Base-by-base conservation (phyloP, 352 stramenopile species). In the Phytophthora crassamura region DNA sequence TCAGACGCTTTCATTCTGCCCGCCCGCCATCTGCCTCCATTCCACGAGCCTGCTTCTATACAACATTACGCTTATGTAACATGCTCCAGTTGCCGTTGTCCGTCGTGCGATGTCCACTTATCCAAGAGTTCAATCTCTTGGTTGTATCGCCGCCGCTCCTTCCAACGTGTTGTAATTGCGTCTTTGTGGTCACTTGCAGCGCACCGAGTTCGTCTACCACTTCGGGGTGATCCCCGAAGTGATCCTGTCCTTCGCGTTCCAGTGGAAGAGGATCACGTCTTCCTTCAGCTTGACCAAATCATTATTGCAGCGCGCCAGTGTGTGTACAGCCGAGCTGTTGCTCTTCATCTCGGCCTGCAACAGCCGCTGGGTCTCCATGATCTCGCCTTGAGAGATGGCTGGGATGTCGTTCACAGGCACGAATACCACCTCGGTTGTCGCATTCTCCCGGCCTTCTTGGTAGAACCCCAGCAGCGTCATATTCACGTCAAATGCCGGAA, bases 201-300 rank as follows among this genome's bases (percentile, higher is more conserved):
- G 34, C 34, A 54, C 30, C 61, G 46, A 43, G 25, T 10, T 18
- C 25, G 18, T 67, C 54, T 72, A 78, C 69, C 69, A 80, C 60
- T 78, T 78, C 11, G 69, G 59, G 5, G 60, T 57, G n/a, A 81
- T 78, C 40, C 77, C 76, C 11, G 69, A 57, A 5, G 60, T 57
- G n/a, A 81, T 78, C 40, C 77, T 72, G 49, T 91, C 84, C 60
- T 92, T 91, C 7, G 79, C 84, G 49, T 93, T 90, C 86, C 86
- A 94, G 65, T 93, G 80, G 67, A 90, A 94, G 28, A 94, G 75
- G 38, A 94, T 91, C 25, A 93, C 86, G 36, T 94, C 85, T 59
- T 94, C 86, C 69, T 93, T 92, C 36, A 94, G 74, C 65, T 94
- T 93, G 42, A 89, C 80, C 38, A 94, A 67, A 64, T 93, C 82